Evolutionary conservation across 2,329 filamentous ascomycete genomes (phyloP).

Genomic region (Alternaria brassicicola): DNA sequence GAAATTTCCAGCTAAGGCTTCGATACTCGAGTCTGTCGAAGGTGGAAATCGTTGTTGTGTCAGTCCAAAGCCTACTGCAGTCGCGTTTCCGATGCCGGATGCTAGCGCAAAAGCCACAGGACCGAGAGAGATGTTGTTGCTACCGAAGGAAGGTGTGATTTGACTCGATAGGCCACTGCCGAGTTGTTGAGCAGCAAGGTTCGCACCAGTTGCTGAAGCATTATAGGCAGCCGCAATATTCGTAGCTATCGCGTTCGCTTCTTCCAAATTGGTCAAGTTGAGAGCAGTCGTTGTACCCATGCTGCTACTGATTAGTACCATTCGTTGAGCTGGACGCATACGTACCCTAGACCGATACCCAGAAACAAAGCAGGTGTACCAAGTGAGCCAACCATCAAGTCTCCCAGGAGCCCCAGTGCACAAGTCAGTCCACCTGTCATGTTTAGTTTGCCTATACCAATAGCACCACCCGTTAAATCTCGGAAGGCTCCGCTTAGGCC

Average conservation of each 20-base stretch:
- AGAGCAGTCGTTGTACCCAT: slow-evolving; percentile 36
- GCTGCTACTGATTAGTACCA: slow-evolving; percentile 20
- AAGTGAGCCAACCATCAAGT: slow-evolving; percentile 18
- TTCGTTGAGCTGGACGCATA: background rate
- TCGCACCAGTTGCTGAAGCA: slow-evolving; percentile 29
- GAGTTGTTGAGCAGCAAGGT: slow-evolving; percentile 35
- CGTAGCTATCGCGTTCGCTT: slow-evolving; percentile 25
- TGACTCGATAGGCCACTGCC: slow-evolving; percentile 33
- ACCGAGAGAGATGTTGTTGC: slow-evolving; percentile 16
- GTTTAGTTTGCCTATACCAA: slow-evolving; percentile 10
- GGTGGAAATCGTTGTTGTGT: slow-evolving; percentile 28
- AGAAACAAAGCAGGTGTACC: slow-evolving; percentile 38
- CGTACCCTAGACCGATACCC: slow-evolving; percentile 40
- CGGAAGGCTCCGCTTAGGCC: slow-evolving; percentile 14
- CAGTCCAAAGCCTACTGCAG: slow-evolving; percentile 31
- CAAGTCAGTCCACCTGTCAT: slow-evolving; percentile 19
- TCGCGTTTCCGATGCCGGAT: slow-evolving; percentile 38
- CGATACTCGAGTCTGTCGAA: slow-evolving; percentile 22
- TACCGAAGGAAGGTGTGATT: slow-evolving; percentile 21
- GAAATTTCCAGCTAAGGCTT: slow-evolving; percentile 33
- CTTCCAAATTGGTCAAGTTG: slow-evolving; percentile 27
- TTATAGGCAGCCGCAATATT: slow-evolving; percentile 29
- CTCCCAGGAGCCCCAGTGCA: slow-evolving; percentile 21
- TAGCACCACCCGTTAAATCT: slow-evolving; percentile 7
- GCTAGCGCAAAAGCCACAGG: slow-evolving; percentile 34